phyloP scores from a whole-genome alignment of 345 rosid species.

The Carallia brachiata region DNA sequence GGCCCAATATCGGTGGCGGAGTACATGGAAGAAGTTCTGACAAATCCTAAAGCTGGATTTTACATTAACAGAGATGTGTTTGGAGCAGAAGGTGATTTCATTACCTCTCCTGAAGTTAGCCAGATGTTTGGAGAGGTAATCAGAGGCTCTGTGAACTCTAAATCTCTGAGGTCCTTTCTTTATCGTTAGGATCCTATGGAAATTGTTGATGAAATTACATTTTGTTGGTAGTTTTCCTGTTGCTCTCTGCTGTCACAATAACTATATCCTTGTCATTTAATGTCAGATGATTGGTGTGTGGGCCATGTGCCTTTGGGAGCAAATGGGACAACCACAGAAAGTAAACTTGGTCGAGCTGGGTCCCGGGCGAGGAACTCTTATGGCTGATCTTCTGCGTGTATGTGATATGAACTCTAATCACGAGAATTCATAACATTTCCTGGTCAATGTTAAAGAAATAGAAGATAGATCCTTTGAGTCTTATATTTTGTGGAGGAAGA shows the following conservation, averaged over 20 bases:
- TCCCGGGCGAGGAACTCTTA: constrained; percentile 92
- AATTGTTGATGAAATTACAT: neutral
- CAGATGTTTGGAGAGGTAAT: constrained; percentile 96
- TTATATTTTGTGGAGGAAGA: neutral
- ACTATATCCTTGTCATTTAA: constrained; percentile 11
- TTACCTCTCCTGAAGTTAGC: constrained; percentile 96
- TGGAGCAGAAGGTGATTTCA: constrained; percentile 93
- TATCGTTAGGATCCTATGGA: neutral
- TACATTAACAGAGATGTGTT: constrained; percentile 89
- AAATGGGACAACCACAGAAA: constrained; percentile 76
- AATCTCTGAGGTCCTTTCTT: constrained; percentile 6
- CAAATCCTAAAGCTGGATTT: constrained; percentile 84
- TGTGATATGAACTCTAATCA: constrained; percentile 22
- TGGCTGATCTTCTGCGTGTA: constrained; percentile 92
- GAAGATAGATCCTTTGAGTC: neutral
- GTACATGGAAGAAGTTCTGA: constrained; percentile 95
- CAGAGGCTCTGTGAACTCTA: neutral
- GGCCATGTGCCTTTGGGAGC: constrained; percentile 94
- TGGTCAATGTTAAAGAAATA: constrained; percentile 9
- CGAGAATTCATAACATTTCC: constrained; percentile 13
- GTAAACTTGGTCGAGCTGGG: constrained; percentile 92
- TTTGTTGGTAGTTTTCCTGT: neutral
- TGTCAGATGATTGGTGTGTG: constrained; percentile 83
- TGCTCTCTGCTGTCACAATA: neutral
- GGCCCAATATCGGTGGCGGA: constrained; percentile 93